These are phyloP conservation scores for Vigna nakashimae DNA, from an alignment of 306 rosid genomes.

Conservation along the genomic window DNA sequence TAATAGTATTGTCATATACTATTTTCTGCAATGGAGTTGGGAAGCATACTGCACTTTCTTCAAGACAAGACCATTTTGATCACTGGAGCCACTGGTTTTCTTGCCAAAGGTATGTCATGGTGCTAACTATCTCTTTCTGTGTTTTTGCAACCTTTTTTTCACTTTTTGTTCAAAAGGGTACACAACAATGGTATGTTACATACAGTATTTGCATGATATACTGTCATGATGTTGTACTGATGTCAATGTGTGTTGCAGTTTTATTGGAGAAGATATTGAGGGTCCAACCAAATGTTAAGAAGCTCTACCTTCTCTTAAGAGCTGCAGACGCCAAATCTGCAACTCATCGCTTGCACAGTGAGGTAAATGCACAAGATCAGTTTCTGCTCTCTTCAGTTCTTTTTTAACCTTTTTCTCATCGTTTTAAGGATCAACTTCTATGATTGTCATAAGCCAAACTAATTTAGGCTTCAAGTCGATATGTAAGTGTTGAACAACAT, in stretches of 20 bases:
- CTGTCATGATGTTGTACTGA: conserved; percentile 6
- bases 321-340: conserved; percentile 71
- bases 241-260: conserved; percentile 52
- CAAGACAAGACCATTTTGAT: conserved; percentile 66
- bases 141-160: not conserved
- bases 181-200: not conserved
- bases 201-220: not conserved
- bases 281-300: conserved; percentile 84
- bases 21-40: conserved; percentile 70
- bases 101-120: conserved; percentile 64
- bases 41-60: conserved; percentile 65
- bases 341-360: conserved; percentile 63
- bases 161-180: not conserved
- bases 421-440: not conserved
- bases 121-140: not conserved
- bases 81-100: conserved; percentile 86
- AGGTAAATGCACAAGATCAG: conserved; percentile 50
- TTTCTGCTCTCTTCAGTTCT: not conserved
- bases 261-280: conserved; percentile 85
- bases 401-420: too few relatives aligned
- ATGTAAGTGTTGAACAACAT: not conserved
- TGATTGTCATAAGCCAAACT: not conserved
- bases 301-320: conserved; percentile 78
- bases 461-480: conserved; percentile 8
- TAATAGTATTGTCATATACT: not conserved